A percentile compares a stretch with the other conserved stretches of the same genome.
Conservation (phyloP, 1,139 yeast genomes). For the Blastobotrys petasosporus region DNA sequence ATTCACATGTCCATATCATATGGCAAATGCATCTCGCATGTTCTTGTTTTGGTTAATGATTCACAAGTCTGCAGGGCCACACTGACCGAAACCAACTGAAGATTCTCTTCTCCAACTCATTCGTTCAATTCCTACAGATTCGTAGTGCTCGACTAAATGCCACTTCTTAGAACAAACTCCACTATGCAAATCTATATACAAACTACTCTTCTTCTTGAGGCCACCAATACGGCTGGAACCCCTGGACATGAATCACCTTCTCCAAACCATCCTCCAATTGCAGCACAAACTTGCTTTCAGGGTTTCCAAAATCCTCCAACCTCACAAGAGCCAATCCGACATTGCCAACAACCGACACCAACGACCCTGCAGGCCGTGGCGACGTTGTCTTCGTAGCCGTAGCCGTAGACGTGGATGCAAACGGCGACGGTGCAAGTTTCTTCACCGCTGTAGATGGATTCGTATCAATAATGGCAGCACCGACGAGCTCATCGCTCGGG, state of each 20-base stretch:
- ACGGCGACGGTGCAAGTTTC: slow-evolving; percentile 14
- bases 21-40: too few relatives aligned
- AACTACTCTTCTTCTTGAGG: slow-evolving; percentile 44
- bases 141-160: too few relatives aligned
- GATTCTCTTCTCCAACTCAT: too few relatives aligned
- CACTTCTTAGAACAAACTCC: too few relatives aligned
- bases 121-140: too few relatives aligned
- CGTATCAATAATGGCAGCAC: slow-evolving; percentile 9
- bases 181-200: too few relatives aligned
- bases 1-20: too few relatives aligned
- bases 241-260: slow-evolving; percentile 40
- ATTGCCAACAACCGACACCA: slow-evolving; percentile 52
- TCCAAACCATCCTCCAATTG: slow-evolving; percentile 26
- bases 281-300: slow-evolving; percentile 30
- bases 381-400: slow-evolving; percentile 4
- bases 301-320: slow-evolving; percentile 41
- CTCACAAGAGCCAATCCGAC: slow-evolving; percentile 61
- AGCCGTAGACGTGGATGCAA: slow-evolving; percentile 24
- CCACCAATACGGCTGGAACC: slow-evolving; percentile 63
- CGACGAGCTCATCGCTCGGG: slow-evolving; percentile 4
- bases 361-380: slow-evolving; percentile 42
- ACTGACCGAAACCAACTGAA: too few relatives aligned
- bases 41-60: too few relatives aligned
- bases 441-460: neutral
- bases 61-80: too few relatives aligned